These are phyloP conservation scores for Senna tora DNA, from an alignment of 306 rosid genomes.

Conservation along the genomic window DNA sequence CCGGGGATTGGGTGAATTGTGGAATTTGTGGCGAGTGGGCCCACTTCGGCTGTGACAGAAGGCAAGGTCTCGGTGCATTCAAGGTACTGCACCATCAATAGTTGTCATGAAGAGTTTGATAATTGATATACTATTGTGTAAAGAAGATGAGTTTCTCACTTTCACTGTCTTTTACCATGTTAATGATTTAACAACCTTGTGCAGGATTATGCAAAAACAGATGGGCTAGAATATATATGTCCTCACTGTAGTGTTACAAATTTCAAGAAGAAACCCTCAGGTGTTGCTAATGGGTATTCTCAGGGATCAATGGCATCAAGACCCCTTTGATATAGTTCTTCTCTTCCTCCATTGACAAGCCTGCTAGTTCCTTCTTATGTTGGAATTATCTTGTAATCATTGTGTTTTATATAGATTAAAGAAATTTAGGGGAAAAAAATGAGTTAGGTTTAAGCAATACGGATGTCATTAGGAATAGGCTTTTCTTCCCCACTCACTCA, in stretches of 20 bases:
- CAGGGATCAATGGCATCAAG: conserved; percentile 72
- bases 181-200: conserved; percentile 34
- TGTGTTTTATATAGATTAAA: conserved; percentile 43
- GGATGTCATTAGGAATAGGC: conserved; percentile 44
- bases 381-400: conserved; percentile 39
- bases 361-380: conserved; percentile 32
- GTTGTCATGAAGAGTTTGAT: background rate
- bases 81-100: conserved; percentile 60
- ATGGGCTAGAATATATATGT: conserved; percentile 95
- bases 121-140: background rate
- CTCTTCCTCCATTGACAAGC: conserved; percentile 27
- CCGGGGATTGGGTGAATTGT: conserved; percentile 99
- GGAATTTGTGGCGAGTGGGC: conserved; percentile 99
- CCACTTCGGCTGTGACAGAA: conserved; percentile 97
- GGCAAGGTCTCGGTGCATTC: conserved; percentile 99
- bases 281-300: conserved; percentile 69
- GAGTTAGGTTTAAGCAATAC: conserved; percentile 40
- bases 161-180: background rate
- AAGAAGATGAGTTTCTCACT: background rate
- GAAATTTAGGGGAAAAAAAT: conserved; percentile 34
- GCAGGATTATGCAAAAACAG: conserved; percentile 99
- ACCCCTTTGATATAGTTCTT: conserved; percentile 56
- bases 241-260: conserved; percentile 95
- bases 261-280: conserved; percentile 84
- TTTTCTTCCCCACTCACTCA: background rate